Evolutionary conservation across 2,329 filamentous ascomycete species (phyloP), one percentile per base, ranked within the genome.

Genomic region (Aspergillus sp.): DNA sequence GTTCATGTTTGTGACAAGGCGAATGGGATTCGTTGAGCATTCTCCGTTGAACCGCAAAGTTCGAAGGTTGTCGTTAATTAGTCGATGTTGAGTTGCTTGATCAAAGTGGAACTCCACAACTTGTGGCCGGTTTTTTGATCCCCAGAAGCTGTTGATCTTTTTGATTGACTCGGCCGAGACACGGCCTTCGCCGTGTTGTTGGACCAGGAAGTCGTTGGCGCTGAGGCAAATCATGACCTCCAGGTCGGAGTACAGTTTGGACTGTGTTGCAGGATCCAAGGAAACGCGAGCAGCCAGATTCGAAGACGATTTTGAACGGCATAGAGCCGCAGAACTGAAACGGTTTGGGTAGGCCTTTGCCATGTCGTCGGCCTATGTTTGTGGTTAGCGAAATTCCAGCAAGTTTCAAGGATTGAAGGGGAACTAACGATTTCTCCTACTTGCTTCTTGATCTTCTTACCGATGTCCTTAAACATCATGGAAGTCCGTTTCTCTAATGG

Each of bases 21-120:
- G 62, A 49, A 70, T 59, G 2, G 57, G 56, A 44, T 75, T 69
- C 5, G 64, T 62, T 17, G 70, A 64, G 41, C 62, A 63, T 13
- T 68, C 62, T 6, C 73, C 73, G 43, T 71, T 65, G 54, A 80
- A 78, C 6, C 64, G 59, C 51, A 79, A 64, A 5, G 60, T 69
- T 13, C 68, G 61, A 43, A 75, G 61, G 51, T 78, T 77, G 41
- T 65, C 60, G 9, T 66, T 53, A 47, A 79, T 70, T 4, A 80
- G 59, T 17, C 73, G 67, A 9, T 69, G 67, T 54, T 80, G 76
- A 7, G 74, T 78, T 17, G 60, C 59, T 57, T 77, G 73, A 56
- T 79, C 75, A 53, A 76, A 79, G 52, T 72, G 70, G 56, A 79
- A 79, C 49, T 78, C 72, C 7, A 70, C 63, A 19, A 79, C 74